These are phyloP conservation scores for Sugiyamaella lignohabitans DNA, from an alignment of 805 yeast species.

Conservation along the genomic window DNA sequence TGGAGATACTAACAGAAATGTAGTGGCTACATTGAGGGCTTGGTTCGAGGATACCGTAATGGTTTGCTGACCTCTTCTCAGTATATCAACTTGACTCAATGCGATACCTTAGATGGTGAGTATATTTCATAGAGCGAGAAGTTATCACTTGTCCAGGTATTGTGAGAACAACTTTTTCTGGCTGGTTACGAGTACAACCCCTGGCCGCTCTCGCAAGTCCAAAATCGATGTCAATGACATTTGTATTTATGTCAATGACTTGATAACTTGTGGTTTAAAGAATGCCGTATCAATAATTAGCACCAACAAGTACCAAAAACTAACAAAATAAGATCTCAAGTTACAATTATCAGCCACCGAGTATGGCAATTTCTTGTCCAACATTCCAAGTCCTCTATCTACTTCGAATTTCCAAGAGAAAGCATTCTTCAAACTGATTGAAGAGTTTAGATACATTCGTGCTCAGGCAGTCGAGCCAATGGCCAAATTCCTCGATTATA, in stretches of 20 bases:
- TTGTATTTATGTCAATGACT: too few relatives aligned
- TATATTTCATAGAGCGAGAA: not conserved
- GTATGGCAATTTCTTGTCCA: constrained; percentile 83
- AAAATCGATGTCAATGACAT: too few relatives aligned
- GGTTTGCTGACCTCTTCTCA: constrained; percentile 74
- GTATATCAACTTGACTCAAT: constrained; percentile 88
- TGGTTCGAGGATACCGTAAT: constrained; percentile 88
- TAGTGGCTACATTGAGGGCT: constrained; percentile 85
- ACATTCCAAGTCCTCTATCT: constrained; percentile 74
- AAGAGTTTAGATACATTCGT: constrained; percentile 78
- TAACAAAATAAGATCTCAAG: constrained; percentile 54
- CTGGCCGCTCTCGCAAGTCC: not conserved
- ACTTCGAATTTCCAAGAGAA: constrained; percentile 81
- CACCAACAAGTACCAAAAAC: not conserved
- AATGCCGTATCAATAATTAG: not conserved
- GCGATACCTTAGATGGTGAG: constrained; percentile 72
- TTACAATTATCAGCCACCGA: constrained; percentile 93
- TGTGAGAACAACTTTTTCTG: too few relatives aligned
- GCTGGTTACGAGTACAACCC: too few relatives aligned
- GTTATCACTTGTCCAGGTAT: not conserved
- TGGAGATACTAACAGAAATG: too few relatives aligned
- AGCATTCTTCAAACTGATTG: constrained; percentile 65
- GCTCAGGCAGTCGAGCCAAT: constrained; percentile 78
- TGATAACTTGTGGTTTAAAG: too few relatives aligned
- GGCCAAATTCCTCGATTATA: constrained; percentile 79